Base-by-base conservation (phyloP, 2,329 filamentous ascomycete species). In the Arachnomyces sp. region DNA sequence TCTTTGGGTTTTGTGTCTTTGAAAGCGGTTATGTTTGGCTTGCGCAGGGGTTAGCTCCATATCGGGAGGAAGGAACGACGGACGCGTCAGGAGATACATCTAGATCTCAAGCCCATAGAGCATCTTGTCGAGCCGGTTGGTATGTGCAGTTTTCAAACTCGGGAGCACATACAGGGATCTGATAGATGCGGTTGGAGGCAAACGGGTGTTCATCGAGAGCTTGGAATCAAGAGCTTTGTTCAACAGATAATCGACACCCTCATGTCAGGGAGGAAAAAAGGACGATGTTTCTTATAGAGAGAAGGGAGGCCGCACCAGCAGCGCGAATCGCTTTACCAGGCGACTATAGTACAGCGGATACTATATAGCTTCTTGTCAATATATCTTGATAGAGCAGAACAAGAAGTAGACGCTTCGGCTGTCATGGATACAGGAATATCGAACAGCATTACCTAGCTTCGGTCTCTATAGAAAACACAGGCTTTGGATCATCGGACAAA, bases 291-390 rank as follows among this genome's bases (percentile, higher is more conserved):
- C 20, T 25, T 25, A 25, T 25, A 25, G 20, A 25, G 20, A 25
- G 20, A 25, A 25, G 20, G 20, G 20, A 9, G 20, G 5, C n/a
- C n/a, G n/a, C 20, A 25, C 20, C 20, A 45, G 49, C 53, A 55
- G 46, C 49, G 47, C 53, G 55, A 54, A 52, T 46, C 50, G 50
- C 59, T 58, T 49, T 58, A 54, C 53, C 58, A 45, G 60, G 58
- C 62, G 53, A 63, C 56, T 56, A 65, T 66, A 66, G 63, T 68
- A 65, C 60, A 61, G 56, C 61, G 58, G 60, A 67, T 69, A 65
- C 66, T 73, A 73, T 74, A 76, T 77, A 79, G 72, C 74, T 74
- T 73, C 70, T 71, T 78, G 72, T 78, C 74, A 74, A 78, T 76
- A 77, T 74, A 76, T 76, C 72, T 78, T 77, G 69, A 77, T 79